Percentiles rank a stretch among this genome's conserved stretches.
Conservation (phyloP, 164 flowering plant species). For the Umbellularia californica region DNA sequence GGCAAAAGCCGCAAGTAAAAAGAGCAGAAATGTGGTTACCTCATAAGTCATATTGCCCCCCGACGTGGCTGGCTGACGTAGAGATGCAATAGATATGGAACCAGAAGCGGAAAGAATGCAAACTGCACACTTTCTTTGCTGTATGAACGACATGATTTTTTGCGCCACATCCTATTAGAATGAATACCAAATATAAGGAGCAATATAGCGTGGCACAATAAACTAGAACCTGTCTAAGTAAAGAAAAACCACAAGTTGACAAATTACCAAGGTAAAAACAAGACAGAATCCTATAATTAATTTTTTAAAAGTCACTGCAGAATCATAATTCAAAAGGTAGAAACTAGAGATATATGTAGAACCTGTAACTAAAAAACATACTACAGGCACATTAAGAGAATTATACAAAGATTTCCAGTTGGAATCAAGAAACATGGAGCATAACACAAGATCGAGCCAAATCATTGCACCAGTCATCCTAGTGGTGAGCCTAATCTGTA, state of each 20-base stretch:
- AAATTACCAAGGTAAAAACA: neutral
- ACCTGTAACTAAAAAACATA: too few relatives aligned
- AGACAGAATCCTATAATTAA: too few relatives aligned
- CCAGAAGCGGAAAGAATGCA: conserved; percentile 92
- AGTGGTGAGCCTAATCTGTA: neutral
- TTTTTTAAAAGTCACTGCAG: too few relatives aligned
- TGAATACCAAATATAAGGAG: neutral
- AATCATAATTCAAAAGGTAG: neutral
- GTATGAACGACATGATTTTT: conserved; percentile 71
- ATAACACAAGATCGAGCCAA: neutral
- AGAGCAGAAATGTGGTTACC: conserved; percentile 29
- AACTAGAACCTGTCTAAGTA: neutral
- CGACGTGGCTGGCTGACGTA: conserved; percentile 76
- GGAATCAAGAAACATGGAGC: neutral
- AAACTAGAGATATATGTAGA: too few relatives aligned
- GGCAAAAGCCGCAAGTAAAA: too few relatives aligned
- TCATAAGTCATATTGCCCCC: conserved; percentile 78
- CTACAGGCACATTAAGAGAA: neutral
- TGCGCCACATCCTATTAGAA: conserved; percentile 67
- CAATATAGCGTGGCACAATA: neutral
- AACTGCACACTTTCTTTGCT: conserved; percentile 72
- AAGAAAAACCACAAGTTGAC: neutral
- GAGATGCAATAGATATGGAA: conserved; percentile 69
- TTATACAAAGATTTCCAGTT: neutral
- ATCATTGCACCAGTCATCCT: neutral